Base-by-base conservation (phyloP, 78 protist genomes). In the Emiliania huxleyi region DNA sequence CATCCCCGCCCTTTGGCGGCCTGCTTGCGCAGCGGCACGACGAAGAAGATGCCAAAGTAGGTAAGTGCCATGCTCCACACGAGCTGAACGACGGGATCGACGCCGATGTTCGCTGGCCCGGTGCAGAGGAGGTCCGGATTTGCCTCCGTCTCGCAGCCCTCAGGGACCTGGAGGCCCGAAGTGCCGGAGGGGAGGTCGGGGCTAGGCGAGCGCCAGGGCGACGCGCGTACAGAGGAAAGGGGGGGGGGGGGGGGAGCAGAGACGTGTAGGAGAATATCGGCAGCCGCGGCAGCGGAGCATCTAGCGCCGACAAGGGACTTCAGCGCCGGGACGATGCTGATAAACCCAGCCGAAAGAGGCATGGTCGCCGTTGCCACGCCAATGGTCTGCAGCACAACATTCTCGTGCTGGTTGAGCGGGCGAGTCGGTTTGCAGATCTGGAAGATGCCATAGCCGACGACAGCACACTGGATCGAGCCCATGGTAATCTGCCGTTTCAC, bases 21-120 rank as follows among this genome's bases (percentile, higher is more conserved):
- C n/a, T n/a, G n/a, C n/a, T n/a, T n/a, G 26, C 98, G 69, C n/a
- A 96, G 93, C 19, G 98, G 98, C 42, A 96, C 98, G 5, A 97
- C 97, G 84, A 96, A 93, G 88, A 95, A 96, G 18, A 95, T 94
- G 37, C 98, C 98, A 95, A 96, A 96, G 49, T 93, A 95, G 6
- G 95, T 95, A 90, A 97, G 77, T 25, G 48, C 42, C n/a, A 26
- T 4, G 2, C 29, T 48, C 85, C 85, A 77, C 35, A 40, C 42
- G 3, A 77, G 35, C 46, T 77, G 85, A 45, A 23, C 48, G 18
- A 3, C 25, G 11, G 75, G 75, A 26, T 62, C 75, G 8, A 62
- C 75, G 75, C 37, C 75, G 33, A 62, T 62, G n/a, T n/a, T n/a
- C n/a, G n/a, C n/a, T n/a, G n/a, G n/a, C n/a, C n/a, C n/a, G n/a